A percentile compares a stretch with the other conserved stretches of the same genome.
Evolutionary conservation across 2,329 filamentous ascomycete genomes (phyloP).

Genomic region (Chaetomiaceae sp.): DNA sequence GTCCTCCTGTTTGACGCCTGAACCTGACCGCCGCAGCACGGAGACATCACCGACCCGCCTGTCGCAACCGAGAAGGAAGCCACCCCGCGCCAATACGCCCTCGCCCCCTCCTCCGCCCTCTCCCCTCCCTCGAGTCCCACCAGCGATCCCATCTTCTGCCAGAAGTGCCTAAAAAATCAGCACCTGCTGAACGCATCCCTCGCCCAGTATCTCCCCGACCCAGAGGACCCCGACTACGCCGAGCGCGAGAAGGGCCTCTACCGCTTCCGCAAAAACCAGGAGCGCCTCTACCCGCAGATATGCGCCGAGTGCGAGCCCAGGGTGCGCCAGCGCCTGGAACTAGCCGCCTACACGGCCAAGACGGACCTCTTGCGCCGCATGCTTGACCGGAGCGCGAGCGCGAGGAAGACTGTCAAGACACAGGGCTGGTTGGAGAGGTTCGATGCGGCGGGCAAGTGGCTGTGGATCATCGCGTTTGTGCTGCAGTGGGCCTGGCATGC

Average conservation of each 20-base stretch:
- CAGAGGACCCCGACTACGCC: conserved; percentile 61
- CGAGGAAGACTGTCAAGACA: conserved; percentile 38
- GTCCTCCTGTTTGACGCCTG: too few relatives aligned
- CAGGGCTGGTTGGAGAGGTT: conserved; percentile 40
- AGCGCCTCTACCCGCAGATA: conserved; percentile 82
- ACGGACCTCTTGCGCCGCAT: conserved; percentile 73
- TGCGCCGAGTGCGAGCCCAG: conserved; percentile 74
- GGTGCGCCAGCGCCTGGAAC: conserved; percentile 64
- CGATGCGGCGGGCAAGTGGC: conserved; percentile 38
- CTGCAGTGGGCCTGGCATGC: conserved; percentile 50
- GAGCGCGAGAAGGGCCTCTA: conserved; percentile 65
- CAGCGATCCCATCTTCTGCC: conserved; percentile 55
- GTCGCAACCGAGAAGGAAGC: conserved; percentile 48
- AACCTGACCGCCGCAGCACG: conserved; percentile 68
- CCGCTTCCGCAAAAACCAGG: conserved; percentile 65
- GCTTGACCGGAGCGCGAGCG: conserved; percentile 58
- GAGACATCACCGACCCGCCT: conserved; percentile 85
- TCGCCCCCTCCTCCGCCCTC: conserved; percentile 40
- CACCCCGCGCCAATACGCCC: conserved; percentile 44
- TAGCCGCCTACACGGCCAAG: conserved; percentile 74
- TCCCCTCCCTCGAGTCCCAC: conserved; percentile 31
- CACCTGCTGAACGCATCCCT: conserved; percentile 70
- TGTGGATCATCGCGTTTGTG: conserved; percentile 46
- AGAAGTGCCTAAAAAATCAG: conserved; percentile 83
- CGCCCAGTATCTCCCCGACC: conserved; percentile 70